These are phyloP conservation scores for Physcomitrium patens DNA, from an alignment of 225 moss, liverwort and hornwort genomes.

Conservation along the genomic window DNA sequence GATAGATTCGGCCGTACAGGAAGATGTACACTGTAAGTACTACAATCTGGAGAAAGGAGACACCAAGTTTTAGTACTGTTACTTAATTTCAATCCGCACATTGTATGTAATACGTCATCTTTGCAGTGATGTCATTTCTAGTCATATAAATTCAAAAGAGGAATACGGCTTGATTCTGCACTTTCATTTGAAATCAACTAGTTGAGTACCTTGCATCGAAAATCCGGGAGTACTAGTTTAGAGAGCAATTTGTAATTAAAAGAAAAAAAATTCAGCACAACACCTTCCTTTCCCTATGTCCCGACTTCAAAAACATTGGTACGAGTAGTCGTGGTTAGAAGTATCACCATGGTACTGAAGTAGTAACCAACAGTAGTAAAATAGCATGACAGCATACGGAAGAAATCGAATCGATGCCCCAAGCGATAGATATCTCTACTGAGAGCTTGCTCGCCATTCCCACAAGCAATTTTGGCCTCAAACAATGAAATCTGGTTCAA, in stretches of 20 bases:
- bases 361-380: conserved; percentile 95
- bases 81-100: neutral
- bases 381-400: conserved; percentile 98
- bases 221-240: neutral
- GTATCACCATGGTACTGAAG: conserved; percentile 79
- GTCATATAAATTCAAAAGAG: neutral
- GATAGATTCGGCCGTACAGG: conserved; percentile 88
- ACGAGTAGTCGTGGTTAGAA: neutral
- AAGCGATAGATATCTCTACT: conserved; percentile 94
- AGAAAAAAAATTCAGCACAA: neutral
- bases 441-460: conserved; percentile 91
- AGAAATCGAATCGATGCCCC: conserved; percentile 98
- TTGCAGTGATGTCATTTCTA: neutral
- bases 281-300: neutral
- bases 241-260: neutral
- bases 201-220: neutral
- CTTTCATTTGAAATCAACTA: neutral
- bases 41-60: conserved; percentile 60
- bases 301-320: neutral
- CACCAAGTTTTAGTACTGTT: neutral
- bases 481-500: conserved; percentile 94
- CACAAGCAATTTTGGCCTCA: conserved; percentile 94
- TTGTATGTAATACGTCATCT: neutral
- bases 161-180: no score
- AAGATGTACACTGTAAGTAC: conserved; percentile 92